Percentiles rank a stretch among this genome's conserved stretches.
Conservation (phyloP, 768 basidiomycete genomes). For the Amanita polypyramis region DNA sequence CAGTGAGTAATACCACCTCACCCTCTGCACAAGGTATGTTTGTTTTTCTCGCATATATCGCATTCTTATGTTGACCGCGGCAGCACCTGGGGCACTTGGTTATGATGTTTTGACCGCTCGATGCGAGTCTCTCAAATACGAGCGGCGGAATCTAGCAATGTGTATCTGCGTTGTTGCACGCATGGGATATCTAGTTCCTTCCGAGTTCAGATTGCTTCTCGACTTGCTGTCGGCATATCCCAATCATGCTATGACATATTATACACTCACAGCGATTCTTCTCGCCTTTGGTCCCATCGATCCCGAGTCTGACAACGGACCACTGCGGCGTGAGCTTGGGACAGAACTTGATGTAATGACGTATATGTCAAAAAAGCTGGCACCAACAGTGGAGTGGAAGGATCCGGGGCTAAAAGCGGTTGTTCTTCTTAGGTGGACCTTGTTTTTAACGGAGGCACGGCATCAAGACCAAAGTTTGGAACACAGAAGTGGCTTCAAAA, state of each 20-base stretch:
- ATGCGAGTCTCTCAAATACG: slow-evolving; percentile 63
- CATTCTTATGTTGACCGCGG: not conserved
- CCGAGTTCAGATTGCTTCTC: slow-evolving; percentile 53
- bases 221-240: slow-evolving; percentile 61
- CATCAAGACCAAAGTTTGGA: slow-evolving; percentile 59
- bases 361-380: slow-evolving; percentile 52
- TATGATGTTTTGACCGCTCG: slow-evolving; percentile 58
- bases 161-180: slow-evolving; percentile 53
- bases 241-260: slow-evolving; percentile 60
- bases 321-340: slow-evolving; percentile 36
- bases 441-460: slow-evolving; percentile 71
- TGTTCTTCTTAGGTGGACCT: slow-evolving; percentile 77
- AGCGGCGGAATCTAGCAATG: slow-evolving; percentile 58
- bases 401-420: slow-evolving; percentile 61
- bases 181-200: slow-evolving; percentile 46
- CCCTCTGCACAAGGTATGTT: slow-evolving; percentile 46
- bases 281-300: slow-evolving; percentile 59
- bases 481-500: slow-evolving; percentile 52
- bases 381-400: slow-evolving; percentile 48
- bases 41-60: not conserved
- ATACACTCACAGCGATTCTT: slow-evolving; percentile 56
- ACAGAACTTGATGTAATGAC: slow-evolving; percentile 35
- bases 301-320: slow-evolving; percentile 34
- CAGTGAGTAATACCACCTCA: slow-evolving; percentile 46
- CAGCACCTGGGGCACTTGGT: slow-evolving; percentile 45